These are phyloP conservation scores for Phialocephala subalpina DNA, from an alignment of 2,329 filamentous ascomycete species.

Conservation along the genomic window DNA sequence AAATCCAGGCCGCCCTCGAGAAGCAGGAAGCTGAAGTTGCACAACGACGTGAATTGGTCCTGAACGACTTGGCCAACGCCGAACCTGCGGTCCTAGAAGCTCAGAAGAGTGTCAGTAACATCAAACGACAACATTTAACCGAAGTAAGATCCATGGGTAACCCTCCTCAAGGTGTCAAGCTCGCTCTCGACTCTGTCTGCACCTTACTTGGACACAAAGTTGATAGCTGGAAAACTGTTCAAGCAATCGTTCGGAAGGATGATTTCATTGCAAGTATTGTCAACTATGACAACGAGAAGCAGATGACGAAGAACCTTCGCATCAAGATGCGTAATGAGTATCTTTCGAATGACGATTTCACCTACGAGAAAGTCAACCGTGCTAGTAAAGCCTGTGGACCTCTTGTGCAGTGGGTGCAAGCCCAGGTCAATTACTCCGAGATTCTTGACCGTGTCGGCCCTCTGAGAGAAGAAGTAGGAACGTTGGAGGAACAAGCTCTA, in stretches of 20 bases:
- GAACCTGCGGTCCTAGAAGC: slow-evolving; percentile 94
- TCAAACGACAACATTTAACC: slow-evolving; percentile 95
- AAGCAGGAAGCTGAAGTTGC: slow-evolving; percentile 91
- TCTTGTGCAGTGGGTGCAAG: slow-evolving; percentile 94
- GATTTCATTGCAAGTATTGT: slow-evolving; percentile 99
- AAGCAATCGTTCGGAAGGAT: slow-evolving; percentile 86
- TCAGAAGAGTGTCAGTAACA: slow-evolving; percentile 96
- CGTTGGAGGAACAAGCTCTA: slow-evolving; percentile 87
- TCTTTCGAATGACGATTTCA: slow-evolving; percentile 92
- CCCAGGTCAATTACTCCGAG: slow-evolving; percentile 97
- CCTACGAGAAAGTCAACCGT: slow-evolving; percentile 93
- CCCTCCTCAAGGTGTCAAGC: slow-evolving; percentile 87
- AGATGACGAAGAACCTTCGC: slow-evolving; percentile 87
- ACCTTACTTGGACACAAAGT: slow-evolving; percentile 91
- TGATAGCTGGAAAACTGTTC: slow-evolving; percentile 89
- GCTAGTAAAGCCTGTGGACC: slow-evolving; percentile 97
- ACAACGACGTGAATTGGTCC: slow-evolving; percentile 80
- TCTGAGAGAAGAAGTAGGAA: slow-evolving; percentile 85
- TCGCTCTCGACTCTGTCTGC: slow-evolving; percentile 96
- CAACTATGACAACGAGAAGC: slow-evolving; percentile 92
- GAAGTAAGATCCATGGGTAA: slow-evolving; percentile 98
- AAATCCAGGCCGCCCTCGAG: slow-evolving; percentile 87
- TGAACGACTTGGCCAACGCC: slow-evolving; percentile 86
- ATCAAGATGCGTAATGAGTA: slow-evolving; percentile 93
- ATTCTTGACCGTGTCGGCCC: slow-evolving; percentile 95